Evolutionary conservation across 495 filamentous ascomycete genomes (phyloP), one percentile per base, ranked within the genome.

Genomic region (Hapsidospora chrysogenum): DNA sequence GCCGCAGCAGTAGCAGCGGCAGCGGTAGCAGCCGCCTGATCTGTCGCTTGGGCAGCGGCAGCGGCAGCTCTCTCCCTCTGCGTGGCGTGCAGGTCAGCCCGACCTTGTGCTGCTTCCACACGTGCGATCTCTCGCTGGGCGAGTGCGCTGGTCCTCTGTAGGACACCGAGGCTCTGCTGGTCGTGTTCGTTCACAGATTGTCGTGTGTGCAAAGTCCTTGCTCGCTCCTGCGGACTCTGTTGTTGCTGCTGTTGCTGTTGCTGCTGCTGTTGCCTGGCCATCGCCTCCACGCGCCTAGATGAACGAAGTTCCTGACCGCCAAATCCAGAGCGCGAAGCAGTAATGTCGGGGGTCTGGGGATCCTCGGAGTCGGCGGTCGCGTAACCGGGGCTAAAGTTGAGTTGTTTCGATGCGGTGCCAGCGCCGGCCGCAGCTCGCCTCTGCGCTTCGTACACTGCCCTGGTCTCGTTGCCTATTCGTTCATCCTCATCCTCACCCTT

Each of bases 391-490:
- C n/a, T n/a, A n/a, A n/a, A n/a, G n/a, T n/a, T n/a, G n/a, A n/a
- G n/a, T n/a, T n/a, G n/a, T n/a, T n/a, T n/a, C n/a, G n/a, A n/a
- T n/a, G n/a, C n/a, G n/a, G n/a, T n/a, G 18, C 31, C 31, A 2
- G 40, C 2, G 29, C 33, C 34, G 0, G 36, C 38, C 10, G 41
- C 26, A 16, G 56, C 61, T 29, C 59, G 56, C 7, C 51, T 43
- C 39, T 63, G 64, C 0, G 60, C 67, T 29, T 67, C 50, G 14
- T 48, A 43, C 0, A 67, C 58, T 9, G 67, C 67, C 31, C 55
- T 52, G 1, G 51, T 47, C 40, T 69, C 64, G 41, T 70, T 69
- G 3, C 42, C 49, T 3, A 53, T 44, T n/a, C 57, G 54, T 1
- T 68, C 53, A 2, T 57, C 59, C 0, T 52, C 40, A 8, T 39